These are phyloP conservation scores for Geotrichum fermentans DNA, from an alignment of 1,139 yeast genomes.

Conservation along the genomic window DNA sequence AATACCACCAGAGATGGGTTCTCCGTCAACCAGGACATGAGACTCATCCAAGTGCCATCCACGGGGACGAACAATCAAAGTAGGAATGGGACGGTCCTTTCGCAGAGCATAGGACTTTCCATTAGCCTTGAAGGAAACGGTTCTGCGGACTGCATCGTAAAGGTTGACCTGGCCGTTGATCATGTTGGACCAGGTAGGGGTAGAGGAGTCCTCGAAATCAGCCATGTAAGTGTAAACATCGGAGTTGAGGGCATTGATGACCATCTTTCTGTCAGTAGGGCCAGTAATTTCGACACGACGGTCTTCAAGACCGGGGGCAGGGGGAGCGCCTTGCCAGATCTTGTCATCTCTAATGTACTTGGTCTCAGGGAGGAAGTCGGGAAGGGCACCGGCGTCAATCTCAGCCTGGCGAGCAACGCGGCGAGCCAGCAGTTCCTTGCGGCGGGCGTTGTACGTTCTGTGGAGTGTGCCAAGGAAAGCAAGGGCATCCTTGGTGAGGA, in stretches of 20 bases:
- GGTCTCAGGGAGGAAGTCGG: constrained; percentile 71
- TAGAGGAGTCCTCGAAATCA: constrained; percentile 89
- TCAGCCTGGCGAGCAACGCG: constrained; percentile 55
- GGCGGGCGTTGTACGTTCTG: constrained; percentile 57
- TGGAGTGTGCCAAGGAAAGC: constrained; percentile 68
- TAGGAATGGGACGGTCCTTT: constrained; percentile 50
- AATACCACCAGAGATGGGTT: constrained; percentile 67
- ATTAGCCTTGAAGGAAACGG: constrained; percentile 56
- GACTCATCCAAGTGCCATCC: constrained; percentile 81
- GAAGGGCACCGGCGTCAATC: constrained; percentile 62
- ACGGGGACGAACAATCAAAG: constrained; percentile 77
- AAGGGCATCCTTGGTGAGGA: constrained; percentile 61
- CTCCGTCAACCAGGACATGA: constrained; percentile 69
- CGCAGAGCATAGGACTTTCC: constrained; percentile 56
- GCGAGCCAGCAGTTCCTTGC: constrained; percentile 55
- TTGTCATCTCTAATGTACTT: constrained; percentile 64
- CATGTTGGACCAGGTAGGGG: constrained; percentile 92
- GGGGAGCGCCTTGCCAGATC: constrained; percentile 74
- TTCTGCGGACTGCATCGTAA: constrained; percentile 75
- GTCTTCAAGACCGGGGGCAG: constrained; percentile 72
- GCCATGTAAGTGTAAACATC: constrained; percentile 90
- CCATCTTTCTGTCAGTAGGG: constrained; percentile 84
- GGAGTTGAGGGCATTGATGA: constrained; percentile 86
- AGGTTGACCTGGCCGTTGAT: constrained; percentile 87
- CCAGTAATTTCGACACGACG: constrained; percentile 51